These are phyloP conservation scores for Colletotrichum magnum DNA, from an alignment of 2,329 filamentous ascomycete genomes.

Conservation along the genomic window DNA sequence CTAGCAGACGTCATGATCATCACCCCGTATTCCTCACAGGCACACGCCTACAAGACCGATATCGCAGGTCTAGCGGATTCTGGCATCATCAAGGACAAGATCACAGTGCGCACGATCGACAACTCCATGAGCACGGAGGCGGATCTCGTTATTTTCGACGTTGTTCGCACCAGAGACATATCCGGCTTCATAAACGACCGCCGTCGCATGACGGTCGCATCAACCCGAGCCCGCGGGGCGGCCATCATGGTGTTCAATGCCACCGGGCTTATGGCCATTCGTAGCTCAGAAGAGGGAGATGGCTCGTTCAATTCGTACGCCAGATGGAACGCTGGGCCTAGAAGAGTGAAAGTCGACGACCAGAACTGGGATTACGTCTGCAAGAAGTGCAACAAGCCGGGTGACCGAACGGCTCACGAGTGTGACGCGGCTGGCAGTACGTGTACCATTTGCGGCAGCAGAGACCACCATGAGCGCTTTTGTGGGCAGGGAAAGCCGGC, in stretches of 20 bases:
- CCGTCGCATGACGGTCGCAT: conserved; percentile 17
- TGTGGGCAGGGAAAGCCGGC: too few species aligned
- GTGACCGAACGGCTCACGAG: too few species aligned
- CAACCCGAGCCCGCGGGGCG: conserved; percentile 24
- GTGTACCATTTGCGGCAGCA: too few species aligned
- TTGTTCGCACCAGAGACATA: conserved; percentile 8
- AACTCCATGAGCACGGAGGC: conserved; percentile 30
- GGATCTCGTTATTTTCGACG: conserved; percentile 30
- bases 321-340: background rate
- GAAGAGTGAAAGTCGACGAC: background rate
- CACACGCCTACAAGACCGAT: conserved; percentile 11
- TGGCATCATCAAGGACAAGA: conserved; percentile 24
- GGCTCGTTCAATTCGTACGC: background rate
- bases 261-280: background rate
- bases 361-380: background rate
- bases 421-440: too few species aligned
- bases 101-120: conserved; percentile 16
- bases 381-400: background rate
- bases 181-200: conserved; percentile 23
- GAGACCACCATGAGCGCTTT: too few species aligned
- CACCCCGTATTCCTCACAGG: conserved; percentile 23
- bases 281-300: background rate
- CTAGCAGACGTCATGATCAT: conserved; percentile 25
- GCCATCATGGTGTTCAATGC: conserved; percentile 12
- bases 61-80: background rate